Percentiles rank a stretch among this genome's conserved stretches.
Conservation (phyloP, 164 flowering plant species). For the Tetracentron sinense region DNA sequence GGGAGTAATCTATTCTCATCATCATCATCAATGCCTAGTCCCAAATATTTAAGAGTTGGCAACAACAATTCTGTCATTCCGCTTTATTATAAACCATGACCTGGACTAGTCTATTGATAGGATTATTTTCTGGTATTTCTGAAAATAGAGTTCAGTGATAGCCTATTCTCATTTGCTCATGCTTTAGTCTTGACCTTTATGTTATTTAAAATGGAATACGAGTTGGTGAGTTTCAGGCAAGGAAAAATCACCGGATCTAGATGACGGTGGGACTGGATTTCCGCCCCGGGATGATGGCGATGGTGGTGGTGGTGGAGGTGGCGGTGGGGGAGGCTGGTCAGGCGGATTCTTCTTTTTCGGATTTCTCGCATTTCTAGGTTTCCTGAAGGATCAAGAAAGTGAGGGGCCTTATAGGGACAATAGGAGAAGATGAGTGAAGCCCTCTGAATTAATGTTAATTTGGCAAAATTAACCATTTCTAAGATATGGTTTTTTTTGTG, state of each 20-base stretch:
- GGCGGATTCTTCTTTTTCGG: constrained; percentile 93
- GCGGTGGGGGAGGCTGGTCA: constrained; percentile 71
- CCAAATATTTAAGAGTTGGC: too few species aligned
- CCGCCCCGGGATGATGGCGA: constrained; percentile 89
- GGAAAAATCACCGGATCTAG: constrained; percentile 80
- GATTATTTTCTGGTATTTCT: too few species aligned
- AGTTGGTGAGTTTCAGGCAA: constrained; percentile 41
- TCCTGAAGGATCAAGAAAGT: constrained; percentile 71
- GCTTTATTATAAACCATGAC: too few species aligned
- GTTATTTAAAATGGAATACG: background rate
- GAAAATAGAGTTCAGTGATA: too few species aligned
- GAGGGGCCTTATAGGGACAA: constrained; percentile 44
- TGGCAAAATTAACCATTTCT: too few species aligned
- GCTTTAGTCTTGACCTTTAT: background rate
- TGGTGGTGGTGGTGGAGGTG: constrained; percentile 92
- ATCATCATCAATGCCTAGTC: too few species aligned
- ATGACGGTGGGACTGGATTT: constrained; percentile 83
- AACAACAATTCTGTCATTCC: too few species aligned
- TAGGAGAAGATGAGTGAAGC: constrained; percentile 25
- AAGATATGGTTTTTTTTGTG: too few species aligned
- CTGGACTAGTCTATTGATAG: too few species aligned
- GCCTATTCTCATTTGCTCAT: background rate
- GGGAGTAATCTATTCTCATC: too few species aligned
- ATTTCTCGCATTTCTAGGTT: constrained; percentile 79
- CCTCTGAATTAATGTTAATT: too few species aligned